Base-by-base conservation (phyloP, 805 yeast species). In the Myxozyma neotropica region DNA sequence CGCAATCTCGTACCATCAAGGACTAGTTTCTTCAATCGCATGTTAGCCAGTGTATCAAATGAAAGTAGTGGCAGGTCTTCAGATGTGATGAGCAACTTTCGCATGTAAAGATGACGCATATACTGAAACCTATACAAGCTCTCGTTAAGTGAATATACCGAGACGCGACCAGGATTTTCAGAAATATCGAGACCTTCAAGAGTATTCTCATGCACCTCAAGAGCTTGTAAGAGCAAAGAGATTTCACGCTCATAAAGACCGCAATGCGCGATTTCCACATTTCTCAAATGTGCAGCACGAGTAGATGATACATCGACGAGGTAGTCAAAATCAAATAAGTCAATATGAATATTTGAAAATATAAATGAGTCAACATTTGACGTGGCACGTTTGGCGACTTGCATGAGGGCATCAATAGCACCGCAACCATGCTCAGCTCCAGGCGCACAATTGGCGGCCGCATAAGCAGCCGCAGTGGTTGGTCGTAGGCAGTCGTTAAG, bases 241-340 rank as follows among this genome's bases (percentile, higher is more conserved):
- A 66, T 39, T 38, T 66, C 69, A 21, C 67, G 67, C 53, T 66
- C 69, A 45, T 66, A 59, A 29, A 66, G 48, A 5, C 67, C 63
- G 27, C 69, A 66, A 24, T 55, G 57, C 12, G 69, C 65, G 15
- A 66, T 45, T 44, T 66, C 66, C 10, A 66, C 51, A 23, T 58
- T 60, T 12, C 64, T 44, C 26, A 62, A 26, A 55, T 62, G 66
- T 1, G 66, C 55, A 4, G 60, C 48, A 5, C 65, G 56, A 3
- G 66, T 52, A 23, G 57, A 48, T 17, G 61, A 57, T 3, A 62
- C 66, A 46, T 62, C 66, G 33, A 62, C 61, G 2, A 62, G 47
- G 23, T 55, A 62, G 39, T 62, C 66, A 45, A 62, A 62, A 31
- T 62, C 66, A 44, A 52, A 56, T 8, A 48, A 24, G 35, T 46